Base-by-base conservation (phyloP, 2,329 filamentous ascomycete genomes). In the Atkinsonella texensis region DNA sequence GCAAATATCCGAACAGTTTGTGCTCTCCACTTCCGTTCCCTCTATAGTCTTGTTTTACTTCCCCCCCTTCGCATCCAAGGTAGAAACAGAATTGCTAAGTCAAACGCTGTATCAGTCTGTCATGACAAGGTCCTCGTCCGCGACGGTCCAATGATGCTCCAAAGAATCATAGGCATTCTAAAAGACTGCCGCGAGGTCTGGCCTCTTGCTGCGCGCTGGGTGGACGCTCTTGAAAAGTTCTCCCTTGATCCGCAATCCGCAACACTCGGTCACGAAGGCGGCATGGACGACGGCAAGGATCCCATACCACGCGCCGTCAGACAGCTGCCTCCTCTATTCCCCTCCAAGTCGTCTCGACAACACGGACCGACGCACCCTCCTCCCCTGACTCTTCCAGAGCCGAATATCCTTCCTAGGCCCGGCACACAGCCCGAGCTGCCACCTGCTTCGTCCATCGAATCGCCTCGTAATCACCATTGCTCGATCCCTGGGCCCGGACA, bases 201-300 rank as follows among this genome's bases (percentile, higher is more conserved):
- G 75, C 74, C 76, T 1, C 63, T 78, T 7, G 74, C 76, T 1
- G 65, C 66, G n/a, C 69, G 74, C 7, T 79, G 75, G 75, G 68
- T 73, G n/a, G 71, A 73, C 7, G 69, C 72, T 1, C 61, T 79
- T 2, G 70, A 74, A 48, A 70, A 68, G 42, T 75, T 75, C 59
- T 70, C 68, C 44, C 66, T 66, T 28, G 70, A 74, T 52, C 68
- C 72, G 7, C 70, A 69, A 50, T 66, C 67, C 13, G 60, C 65
- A 32, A 62, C 67, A 2, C 62, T 68, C 6, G 66, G 63, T 15
- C 62, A 68, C 13, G 71, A 76, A 52, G 70, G 69, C 11, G 71
- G 73, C 47, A 77, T 77, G 75, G 72, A 73, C 8, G 74, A 77
- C 48, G 72, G 74, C 51, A 67, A 60, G 51, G 66, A 69, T 20